Evolutionary conservation across 768 basidiomycete species (phyloP), one percentile per base, ranked within the genome.

Genomic region (Piloderma croceum): DNA sequence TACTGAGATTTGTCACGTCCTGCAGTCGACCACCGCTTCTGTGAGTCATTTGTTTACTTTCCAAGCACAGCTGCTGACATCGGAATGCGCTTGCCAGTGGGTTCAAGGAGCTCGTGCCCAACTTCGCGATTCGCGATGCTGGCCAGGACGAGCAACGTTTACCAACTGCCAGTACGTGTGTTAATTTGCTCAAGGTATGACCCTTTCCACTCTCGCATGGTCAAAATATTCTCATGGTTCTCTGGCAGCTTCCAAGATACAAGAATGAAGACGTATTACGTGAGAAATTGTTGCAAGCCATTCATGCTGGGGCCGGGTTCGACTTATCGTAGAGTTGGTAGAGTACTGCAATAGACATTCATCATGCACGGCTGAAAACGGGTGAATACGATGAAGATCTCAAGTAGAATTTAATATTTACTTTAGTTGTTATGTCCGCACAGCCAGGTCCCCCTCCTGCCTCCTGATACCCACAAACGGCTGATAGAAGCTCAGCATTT

Each of bases 1-100:
- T 98, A 41, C 61, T 99, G 42, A 75, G 89, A 11, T 99, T 98
- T 51, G 94, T 91, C 15, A 97, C 96, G 13, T 90, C 88, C 48
- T 92, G 90, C 51, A 84, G 87, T 51, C 73, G 90, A 12, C 90
- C 93, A 0, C 93, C 91, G 1, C 64, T 97, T 20, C 68, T 93
- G 81, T 89, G 49, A 50, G 83, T 67, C 3, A 12, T 2, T 20
- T 24, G 27, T 24, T 32, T 29, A 12, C 15, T 22, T 36, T 21
- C 19, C 29, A 34, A 7, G 17, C 10, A 9, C 10, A 9, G 20
- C 13, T 10, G 6, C 37, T 23, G 29, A 12, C n/a, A 3, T 19
- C 32, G n/a, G 15, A 15, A 25, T 31, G 20, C 19, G n/a, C 20
- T 34, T 25, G 36, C 4, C 49, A 86, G 83, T 3, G 89, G 89